Base-by-base conservation (phyloP, 331 rosid genomes). In the Prunus yedoensis region DNA sequence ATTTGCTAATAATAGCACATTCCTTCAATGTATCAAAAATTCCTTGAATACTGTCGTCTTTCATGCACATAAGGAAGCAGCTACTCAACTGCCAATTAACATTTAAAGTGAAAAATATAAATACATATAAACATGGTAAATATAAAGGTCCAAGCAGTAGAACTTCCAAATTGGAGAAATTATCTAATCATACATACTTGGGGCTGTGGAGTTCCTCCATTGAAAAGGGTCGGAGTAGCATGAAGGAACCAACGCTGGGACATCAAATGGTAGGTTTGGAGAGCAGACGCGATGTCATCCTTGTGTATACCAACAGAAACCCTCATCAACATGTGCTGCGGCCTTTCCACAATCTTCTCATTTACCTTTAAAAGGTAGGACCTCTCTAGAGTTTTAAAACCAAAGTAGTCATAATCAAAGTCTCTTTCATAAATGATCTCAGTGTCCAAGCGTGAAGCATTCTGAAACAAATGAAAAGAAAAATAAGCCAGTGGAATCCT, bases 261-360 rank as follows among this genome's bases (percentile, higher is more conserved):
- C 95, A 90, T 90, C 83, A 89, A 52, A 78, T 92, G 97, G 63
- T 94, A 94, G 16, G 99, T 94, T 75, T 50, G 79, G 75, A 95
- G 87, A 46, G 85, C 96, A 80, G 99, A 92, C 1, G 92, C 96
- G 9, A 95, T 76, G 63, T 92, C 92, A 53, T 92, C 88, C 86
- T 89, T 95, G 78, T 95, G 99, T 84, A 92, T 95, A 49, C 99
- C 99, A 79, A 95, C 99, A 69, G 99, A 81, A 57, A 95, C 99
- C 90, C 99, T 85, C 99, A 95, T 95, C 78, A 95, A 72, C 99
- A 95, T 95, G 74, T 95, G 99, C 16, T 95, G 99, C n/a, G 99
- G 97, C 73, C 99, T 92, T 65, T 95, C 99, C 13, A 90, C 93
- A 62, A 92, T 96, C 78, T 84, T 88, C 11, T 96, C 97, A 25